These are phyloP conservation scores for Paratinospora sagittata DNA, from an alignment of 164 flowering plant species.

Conservation along the genomic window DNA sequence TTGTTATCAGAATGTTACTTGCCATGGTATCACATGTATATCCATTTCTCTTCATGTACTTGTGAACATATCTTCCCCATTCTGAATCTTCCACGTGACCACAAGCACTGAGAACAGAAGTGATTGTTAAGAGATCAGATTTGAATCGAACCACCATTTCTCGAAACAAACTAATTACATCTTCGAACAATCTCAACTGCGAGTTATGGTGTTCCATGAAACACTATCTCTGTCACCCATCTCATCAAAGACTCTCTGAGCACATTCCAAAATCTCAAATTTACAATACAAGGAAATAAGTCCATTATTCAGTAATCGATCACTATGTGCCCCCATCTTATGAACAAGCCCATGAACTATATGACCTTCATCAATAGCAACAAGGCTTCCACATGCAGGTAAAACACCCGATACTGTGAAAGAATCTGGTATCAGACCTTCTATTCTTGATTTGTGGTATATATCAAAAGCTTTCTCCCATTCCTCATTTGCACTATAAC, in stretches of 20 bases:
- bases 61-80: slow-evolving; percentile 27
- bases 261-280: slow-evolving; percentile 20
- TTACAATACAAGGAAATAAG: slow-evolving; percentile 39
- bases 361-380: slow-evolving; percentile 24
- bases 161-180: slow-evolving; percentile 25
- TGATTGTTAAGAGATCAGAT: slow-evolving; percentile 36
- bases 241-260: slow-evolving; percentile 23
- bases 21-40: slow-evolving; percentile 27
- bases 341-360: slow-evolving; percentile 26
- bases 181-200: slow-evolving; percentile 25
- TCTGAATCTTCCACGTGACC: slow-evolving; percentile 30
- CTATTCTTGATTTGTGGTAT: slow-evolving; percentile 15
- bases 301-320: slow-evolving; percentile 32
- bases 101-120: slow-evolving; percentile 35
- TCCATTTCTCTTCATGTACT: slow-evolving; percentile 25
- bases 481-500: slow-evolving; percentile 28
- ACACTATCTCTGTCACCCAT: slow-evolving; percentile 34
- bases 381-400: slow-evolving; percentile 32
- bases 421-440: slow-evolving; percentile 27
- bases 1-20: slow-evolving; percentile 35
- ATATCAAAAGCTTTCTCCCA: slow-evolving; percentile 27
- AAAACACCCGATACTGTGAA: slow-evolving; percentile 30
- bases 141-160: slow-evolving; percentile 28
- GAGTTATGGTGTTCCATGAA: slow-evolving; percentile 38
- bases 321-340: slow-evolving; percentile 27